Conservation (phyloP, 331 rosid species). For the Rhamnella rubrinervis region DNA sequence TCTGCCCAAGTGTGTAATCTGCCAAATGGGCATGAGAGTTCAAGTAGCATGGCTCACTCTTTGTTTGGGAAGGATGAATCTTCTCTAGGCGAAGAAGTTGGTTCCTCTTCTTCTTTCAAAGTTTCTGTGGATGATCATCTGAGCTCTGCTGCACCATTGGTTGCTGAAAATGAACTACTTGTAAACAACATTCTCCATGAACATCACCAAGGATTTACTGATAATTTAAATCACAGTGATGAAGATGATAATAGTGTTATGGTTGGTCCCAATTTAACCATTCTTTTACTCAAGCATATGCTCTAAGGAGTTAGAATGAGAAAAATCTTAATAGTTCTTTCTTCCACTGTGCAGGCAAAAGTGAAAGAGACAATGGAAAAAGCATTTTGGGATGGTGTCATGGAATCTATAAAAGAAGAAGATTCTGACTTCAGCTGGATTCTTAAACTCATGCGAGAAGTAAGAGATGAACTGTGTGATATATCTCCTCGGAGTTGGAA, state of each 20-base stretch:
- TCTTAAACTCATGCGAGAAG: constrained; percentile 81
- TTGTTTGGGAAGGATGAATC: constrained; percentile 53
- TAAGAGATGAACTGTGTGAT: constrained; percentile 81
- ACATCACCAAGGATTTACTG: constrained; percentile 43
- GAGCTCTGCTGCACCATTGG: constrained; percentile 34
- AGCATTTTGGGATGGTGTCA: constrained; percentile 90
- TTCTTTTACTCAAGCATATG: not conserved
- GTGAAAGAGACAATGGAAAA: constrained; percentile 76
- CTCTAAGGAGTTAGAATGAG: not conserved
- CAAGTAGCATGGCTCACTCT: constrained; percentile 54
- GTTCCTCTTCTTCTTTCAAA: constrained; percentile 24
- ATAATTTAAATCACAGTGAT: constrained; percentile 41
- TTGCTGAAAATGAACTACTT: constrained; percentile 63
- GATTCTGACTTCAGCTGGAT: constrained; percentile 67
- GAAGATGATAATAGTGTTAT: constrained; percentile 48
- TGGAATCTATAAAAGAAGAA: constrained; percentile 78
- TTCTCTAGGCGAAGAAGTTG: constrained; percentile 17
- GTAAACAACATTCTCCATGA: constrained; percentile 84
- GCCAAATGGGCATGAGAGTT: constrained; percentile 27
- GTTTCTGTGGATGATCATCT: constrained; percentile 28
- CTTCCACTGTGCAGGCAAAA: constrained; percentile 51
- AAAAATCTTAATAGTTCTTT: not conserved
- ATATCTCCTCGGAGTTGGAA: constrained; percentile 91
- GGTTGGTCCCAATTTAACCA: constrained; percentile 39
- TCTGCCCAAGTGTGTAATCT: constrained; percentile 37